phyloP scores from a whole-genome alignment of 352 stramenopile genomes.

The Sclerospora graminicola region DNA sequence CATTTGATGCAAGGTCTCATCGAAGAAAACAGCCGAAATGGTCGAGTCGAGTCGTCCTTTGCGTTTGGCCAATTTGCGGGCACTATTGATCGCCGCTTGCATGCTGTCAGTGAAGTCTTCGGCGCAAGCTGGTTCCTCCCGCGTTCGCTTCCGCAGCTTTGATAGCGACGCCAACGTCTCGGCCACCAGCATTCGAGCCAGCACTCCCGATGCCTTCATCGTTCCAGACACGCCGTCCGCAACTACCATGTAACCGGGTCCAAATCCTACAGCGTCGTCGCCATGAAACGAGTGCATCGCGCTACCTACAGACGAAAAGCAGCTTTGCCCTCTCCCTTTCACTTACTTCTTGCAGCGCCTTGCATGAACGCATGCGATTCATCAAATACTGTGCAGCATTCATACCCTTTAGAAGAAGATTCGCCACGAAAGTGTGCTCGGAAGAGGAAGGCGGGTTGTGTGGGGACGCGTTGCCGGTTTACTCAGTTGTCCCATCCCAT shows the following conservation, averaged over 20 bases:
- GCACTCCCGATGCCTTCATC: conserved; percentile 73
- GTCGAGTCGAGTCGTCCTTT: conserved; percentile 80
- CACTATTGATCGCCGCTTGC: conserved; percentile 57
- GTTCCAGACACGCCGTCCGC: conserved; percentile 80
- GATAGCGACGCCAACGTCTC: conserved; percentile 61
- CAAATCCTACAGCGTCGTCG: conserved; percentile 81
- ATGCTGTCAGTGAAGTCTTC: conserved; percentile 60
- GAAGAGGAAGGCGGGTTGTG: background rate
- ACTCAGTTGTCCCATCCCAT: conserved; percentile 17
- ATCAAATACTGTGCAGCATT: conserved; percentile 59
- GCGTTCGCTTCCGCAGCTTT: conserved; percentile 57
- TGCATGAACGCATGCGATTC: conserved; percentile 66
- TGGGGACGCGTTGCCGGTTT: background rate
- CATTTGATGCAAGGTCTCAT: conserved; percentile 58
- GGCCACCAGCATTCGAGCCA: conserved; percentile 64
- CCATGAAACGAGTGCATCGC: conserved; percentile 75
- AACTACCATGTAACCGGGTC: conserved; percentile 77
- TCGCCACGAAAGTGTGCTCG: background rate
- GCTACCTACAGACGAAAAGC: conserved; percentile 70
- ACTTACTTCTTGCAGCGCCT: conserved; percentile 32
- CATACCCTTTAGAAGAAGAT: conserved; percentile 21
- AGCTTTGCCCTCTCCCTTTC: conserved; percentile 23
- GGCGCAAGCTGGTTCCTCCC: conserved; percentile 39
- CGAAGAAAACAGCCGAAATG: conserved; percentile 72
- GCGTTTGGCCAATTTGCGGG: conserved; percentile 57